These are phyloP conservation scores for Quercus variabilis DNA, from an alignment of 306 rosid species.

Conservation along the genomic window DNA sequence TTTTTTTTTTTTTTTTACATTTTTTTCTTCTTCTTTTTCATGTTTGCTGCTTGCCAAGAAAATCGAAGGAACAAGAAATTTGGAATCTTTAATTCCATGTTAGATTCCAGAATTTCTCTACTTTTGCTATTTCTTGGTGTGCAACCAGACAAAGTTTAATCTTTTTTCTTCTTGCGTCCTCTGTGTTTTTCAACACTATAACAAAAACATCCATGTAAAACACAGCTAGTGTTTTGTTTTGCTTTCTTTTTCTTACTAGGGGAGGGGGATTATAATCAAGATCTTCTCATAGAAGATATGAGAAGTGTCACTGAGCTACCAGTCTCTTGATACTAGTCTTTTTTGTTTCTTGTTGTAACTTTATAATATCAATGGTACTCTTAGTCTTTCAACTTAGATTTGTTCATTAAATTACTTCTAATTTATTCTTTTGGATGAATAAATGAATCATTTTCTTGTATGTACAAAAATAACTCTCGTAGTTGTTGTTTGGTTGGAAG, in stretches of 20 bases:
- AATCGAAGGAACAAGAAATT: neutral
- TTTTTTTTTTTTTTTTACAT: neutral
- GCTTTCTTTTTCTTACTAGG: no score
- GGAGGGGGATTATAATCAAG: no score
- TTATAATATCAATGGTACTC: neutral
- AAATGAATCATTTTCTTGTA: no score
- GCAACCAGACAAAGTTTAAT: neutral
- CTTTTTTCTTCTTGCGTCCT: neutral
- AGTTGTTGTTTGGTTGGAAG: neutral
- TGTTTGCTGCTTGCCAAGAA: slow-evolving; percentile 4
- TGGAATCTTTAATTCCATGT: neutral
- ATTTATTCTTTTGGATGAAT: no score
- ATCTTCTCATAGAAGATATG: no score
- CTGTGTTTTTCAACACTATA: neutral
- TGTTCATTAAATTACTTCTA: neutral
- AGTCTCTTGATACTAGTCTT: no score
- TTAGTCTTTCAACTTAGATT: neutral
- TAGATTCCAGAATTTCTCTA: neutral
- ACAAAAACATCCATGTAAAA: slow-evolving; percentile 1
- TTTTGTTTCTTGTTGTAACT: neutral
- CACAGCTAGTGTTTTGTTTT: neutral
- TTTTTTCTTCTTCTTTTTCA: neutral
- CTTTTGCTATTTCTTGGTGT: neutral
- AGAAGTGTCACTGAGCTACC: no score
- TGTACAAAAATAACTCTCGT: neutral